Percentiles rank a stretch among this genome's conserved stretches.
phyloP scores from a whole-genome alignment of 176 grass and related monocot genomes.

The Bolboschoenus planiculmis region DNA sequence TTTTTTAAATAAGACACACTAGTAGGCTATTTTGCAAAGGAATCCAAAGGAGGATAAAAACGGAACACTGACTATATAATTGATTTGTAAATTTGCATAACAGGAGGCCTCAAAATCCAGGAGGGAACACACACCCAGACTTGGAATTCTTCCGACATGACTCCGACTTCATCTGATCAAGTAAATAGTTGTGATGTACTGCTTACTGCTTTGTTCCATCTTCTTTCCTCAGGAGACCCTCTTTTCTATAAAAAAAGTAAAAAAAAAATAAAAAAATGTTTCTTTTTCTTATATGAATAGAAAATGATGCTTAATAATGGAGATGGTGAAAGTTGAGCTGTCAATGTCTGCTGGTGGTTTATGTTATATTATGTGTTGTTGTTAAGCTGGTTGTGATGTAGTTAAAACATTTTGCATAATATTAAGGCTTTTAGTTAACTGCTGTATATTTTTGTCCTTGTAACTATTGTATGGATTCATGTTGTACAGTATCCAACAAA shows the following conservation, averaged over 20 bases:
- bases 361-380: not conserved
- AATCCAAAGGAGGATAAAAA: not conserved
- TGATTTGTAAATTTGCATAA: not conserved
- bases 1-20: not conserved
- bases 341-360: not conserved
- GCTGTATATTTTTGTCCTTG: not conserved
- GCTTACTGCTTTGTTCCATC: not conserved
- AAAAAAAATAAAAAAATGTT: not conserved
- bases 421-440: not conserved
- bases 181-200: not conserved
- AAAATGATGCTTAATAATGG: not conserved
- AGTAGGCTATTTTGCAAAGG: not conserved
- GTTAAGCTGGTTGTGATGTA: not conserved
- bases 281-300: not conserved
- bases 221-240: not conserved
- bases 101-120: constrained; percentile 44
- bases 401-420: not conserved
- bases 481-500: not conserved
- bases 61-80: not conserved
- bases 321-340: not conserved
- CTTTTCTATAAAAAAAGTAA: not conserved
- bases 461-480: not conserved
- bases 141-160: constrained; percentile 68
- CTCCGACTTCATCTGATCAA: constrained; percentile 35
- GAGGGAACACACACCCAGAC: constrained; percentile 59